Conservation (phyloP, 2,329 filamentous ascomycete species). For the Alternaria incomplexa region DNA sequence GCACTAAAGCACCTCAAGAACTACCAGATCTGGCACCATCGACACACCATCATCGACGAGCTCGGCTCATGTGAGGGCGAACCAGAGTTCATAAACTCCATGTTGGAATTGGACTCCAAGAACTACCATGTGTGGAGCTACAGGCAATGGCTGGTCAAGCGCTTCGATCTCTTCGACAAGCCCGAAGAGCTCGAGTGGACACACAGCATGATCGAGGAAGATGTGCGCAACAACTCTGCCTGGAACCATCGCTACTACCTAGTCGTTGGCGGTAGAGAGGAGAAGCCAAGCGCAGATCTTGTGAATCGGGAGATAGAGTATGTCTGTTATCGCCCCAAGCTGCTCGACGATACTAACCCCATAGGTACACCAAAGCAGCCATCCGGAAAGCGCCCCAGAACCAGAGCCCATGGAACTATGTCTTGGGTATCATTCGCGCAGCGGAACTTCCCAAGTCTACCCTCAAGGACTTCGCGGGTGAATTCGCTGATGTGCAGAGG, state of each 20-base stretch:
- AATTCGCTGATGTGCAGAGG: constrained; percentile 59
- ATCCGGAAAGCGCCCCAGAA: constrained; percentile 88
- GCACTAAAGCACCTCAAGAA: constrained; percentile 90
- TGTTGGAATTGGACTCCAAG: constrained; percentile 87
- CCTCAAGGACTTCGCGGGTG: constrained; percentile 60
- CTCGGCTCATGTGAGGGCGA: constrained; percentile 69
- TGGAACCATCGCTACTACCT: constrained; percentile 98
- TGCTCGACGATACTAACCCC: constrained; percentile 25
- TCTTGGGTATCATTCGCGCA: constrained; percentile 76
- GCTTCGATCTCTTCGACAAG: constrained; percentile 60
- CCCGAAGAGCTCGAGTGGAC: constrained; percentile 73
- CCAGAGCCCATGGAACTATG: constrained; percentile 91
- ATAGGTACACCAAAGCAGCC: constrained; percentile 67
- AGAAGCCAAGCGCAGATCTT: constrained; percentile 57
- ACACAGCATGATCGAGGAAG: constrained; percentile 74
- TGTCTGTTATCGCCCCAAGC: neutral
- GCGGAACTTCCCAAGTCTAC: constrained; percentile 59
- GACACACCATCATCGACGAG: constrained; percentile 63
- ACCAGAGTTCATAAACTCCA: constrained; percentile 74
- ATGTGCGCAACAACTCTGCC: constrained; percentile 94
- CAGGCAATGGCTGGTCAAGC: constrained; percentile 76
- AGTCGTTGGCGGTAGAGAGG: constrained; percentile 69
- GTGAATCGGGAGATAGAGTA: constrained; percentile 78
- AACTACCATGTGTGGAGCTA: constrained; percentile 99
- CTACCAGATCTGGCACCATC: constrained; percentile 92